Base-by-base conservation (phyloP, 1,139 yeast species). In the Suhomyces anneliseae region DNA sequence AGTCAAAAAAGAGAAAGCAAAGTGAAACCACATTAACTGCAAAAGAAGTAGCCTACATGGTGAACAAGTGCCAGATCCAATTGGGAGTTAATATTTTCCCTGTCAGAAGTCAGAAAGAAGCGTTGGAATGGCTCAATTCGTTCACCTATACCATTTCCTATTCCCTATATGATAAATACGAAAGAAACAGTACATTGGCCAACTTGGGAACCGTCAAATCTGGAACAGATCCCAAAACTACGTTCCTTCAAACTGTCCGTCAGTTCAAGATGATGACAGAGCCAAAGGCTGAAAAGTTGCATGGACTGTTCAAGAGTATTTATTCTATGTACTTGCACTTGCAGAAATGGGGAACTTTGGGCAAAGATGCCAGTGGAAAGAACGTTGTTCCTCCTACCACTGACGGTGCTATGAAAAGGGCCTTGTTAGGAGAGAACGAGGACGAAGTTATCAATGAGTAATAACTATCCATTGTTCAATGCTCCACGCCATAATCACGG, bases 181-280 rank as follows among this genome's bases (percentile, higher is more conserved):
- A 80, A 52, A 65, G 88, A 52, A 78, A 81, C 57, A 70, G 72
- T 47, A 74, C 75, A 27, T 69, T 81, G 48, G 76, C 86, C 1
- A 81, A 79, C 53, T 62, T 85, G 9, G 81, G 83, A 1, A 67
- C 68, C 6, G 79, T 82, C 10, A 77, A 71, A 58, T 81, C 86
- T 6, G 87, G 87, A 0, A 62, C 67, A 6, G 78, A 76, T 54
- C 54, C 68, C 4, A 65, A 65, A 37, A 76, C 78, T 37, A 75
- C 83, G 0, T 76, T 74, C 53, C 54, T 74, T 5, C 77, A 77
- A 53, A 71, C 81, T 43, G 54, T 85, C 31, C 72, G 76, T 42
- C 85, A 83, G 50, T 74, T 85, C 53, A 80, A 79, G 46, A 67
- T 74, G 52, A 75, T 85, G 74, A 82, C 87, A 2, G 76, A 61